phyloP scores from a whole-genome alignment of 768 basidiomycete species.

The Russula compacta region DNA sequence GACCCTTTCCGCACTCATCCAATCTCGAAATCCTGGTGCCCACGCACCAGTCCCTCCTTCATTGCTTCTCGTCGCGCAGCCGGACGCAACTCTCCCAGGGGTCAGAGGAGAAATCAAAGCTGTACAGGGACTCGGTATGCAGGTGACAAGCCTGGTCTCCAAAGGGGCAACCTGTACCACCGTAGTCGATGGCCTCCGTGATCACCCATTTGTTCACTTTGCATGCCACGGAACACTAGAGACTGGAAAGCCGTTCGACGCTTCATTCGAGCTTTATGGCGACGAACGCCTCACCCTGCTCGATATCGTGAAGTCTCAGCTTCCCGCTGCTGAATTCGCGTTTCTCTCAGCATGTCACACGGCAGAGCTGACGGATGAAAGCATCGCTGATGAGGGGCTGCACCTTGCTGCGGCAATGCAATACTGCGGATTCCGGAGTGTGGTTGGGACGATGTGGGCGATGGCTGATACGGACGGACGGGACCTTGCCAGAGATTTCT shows the following conservation, averaged over 20 bases:
- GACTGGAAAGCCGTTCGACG: neutral
- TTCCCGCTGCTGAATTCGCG: neutral
- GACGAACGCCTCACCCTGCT: neutral
- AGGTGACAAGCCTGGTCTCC: neutral
- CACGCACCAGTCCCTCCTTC: neutral
- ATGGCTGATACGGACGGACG: slow-evolving; percentile 13
- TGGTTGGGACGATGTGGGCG: slow-evolving; percentile 11
- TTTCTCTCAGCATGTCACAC: neutral
- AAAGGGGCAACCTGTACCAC: neutral
- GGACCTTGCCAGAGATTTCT: slow-evolving; percentile 3
- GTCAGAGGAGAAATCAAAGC: neutral
- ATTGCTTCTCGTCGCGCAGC: neutral
- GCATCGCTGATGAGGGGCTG: neutral
- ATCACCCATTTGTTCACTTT: neutral
- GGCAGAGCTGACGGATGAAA: neutral
- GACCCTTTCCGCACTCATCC: neutral
- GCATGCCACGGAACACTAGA: slow-evolving; percentile 4
- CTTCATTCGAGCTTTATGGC: neutral
- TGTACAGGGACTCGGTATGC: neutral
- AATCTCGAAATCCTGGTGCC: neutral
- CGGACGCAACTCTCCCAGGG: neutral
- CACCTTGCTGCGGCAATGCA: neutral
- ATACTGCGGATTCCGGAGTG: neutral
- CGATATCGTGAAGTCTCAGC: neutral
- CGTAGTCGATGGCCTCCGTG: neutral